phyloP scores from a whole-genome alignment of 2,329 filamentous ascomycete species.

The Zymoseptoria ardabiliae region DNA sequence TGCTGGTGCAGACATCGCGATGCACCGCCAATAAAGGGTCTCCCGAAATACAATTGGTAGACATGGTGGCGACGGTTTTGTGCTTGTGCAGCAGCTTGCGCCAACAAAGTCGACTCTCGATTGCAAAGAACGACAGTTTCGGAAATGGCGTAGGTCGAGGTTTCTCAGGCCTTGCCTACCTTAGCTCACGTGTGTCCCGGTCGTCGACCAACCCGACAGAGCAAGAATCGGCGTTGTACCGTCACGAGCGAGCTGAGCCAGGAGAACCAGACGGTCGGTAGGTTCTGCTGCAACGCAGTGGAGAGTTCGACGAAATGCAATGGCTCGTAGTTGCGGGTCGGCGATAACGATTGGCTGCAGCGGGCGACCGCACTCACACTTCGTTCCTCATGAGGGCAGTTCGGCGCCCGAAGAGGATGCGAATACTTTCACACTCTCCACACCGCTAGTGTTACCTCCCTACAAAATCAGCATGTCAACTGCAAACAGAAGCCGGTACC shows the following conservation, averaged over 20 bases:
- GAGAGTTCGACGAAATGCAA: background rate
- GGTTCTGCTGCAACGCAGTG: background rate
- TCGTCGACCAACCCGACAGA: background rate
- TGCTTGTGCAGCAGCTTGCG: conserved; percentile 23
- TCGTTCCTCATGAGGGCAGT: background rate
- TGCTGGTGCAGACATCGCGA: conserved; percentile 15
- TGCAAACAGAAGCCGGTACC: background rate
- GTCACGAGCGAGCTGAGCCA: conserved; percentile 15
- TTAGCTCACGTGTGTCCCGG: background rate
- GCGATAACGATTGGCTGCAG: background rate
- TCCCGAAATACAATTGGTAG: conserved; percentile 25
- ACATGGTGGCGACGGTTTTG: conserved; percentile 22
- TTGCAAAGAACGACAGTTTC: conserved; percentile 9
- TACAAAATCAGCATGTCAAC: background rate
- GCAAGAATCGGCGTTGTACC: conserved; percentile 14
- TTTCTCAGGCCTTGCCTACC: background rate
- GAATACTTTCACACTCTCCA: background rate
- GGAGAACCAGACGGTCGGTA: background rate
- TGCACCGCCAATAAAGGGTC: conserved; percentile 24
- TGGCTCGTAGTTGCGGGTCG: background rate
- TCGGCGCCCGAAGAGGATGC: background rate
- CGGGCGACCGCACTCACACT: background rate
- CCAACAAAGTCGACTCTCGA: conserved; percentile 13
- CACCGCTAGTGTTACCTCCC: background rate
- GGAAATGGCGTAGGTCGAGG: conserved; percentile 5